Base-by-base conservation (phyloP, 2,329 filamentous ascomycete species). In the Beauveria rudraprayagi region DNA sequence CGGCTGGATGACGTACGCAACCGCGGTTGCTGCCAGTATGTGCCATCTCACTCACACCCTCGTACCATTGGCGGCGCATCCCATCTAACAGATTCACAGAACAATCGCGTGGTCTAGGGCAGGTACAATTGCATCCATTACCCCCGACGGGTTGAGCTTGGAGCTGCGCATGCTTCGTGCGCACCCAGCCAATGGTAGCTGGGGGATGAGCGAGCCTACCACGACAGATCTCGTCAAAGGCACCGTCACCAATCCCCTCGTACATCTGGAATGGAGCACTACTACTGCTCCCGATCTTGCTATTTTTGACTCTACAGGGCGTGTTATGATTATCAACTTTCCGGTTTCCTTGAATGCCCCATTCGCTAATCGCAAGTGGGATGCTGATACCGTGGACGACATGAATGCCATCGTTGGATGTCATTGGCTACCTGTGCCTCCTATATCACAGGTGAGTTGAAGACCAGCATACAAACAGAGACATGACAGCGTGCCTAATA, bases 91-190 rank as follows among this genome's bases (percentile, higher is more conserved):
- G 63, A 53, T 34, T 37, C 9, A 50, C 67, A 95, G 92, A 71
- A 85, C 85, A 65, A 83, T 97, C 59, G 86, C 89, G 34, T 97
- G 93, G 92, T 96, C 93, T 11, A 92, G 87, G 68, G 83, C 86
- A 63, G 93, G 93, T 48, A 91, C 88, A 63, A 90, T 97, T 66
- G 92, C 92, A 30, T 88, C 87, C 59, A 88, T 97, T 66, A 83
- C 87, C 22, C 76, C 83, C 17, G 88, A 92, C 73, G 89, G 90
- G 30, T 81, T 82, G 53, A 81, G 80, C 16, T 77, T 97, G 57
- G 85, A 89, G 69, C 79, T 96, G 51, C 85, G 87, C 62, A 87
- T 90, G 70, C 79, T 96, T 56, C 82, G 84, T 40, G 87, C 88
- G 68, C 80, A 86, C 65, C 81, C 86, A 1, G 80, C 85, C 14